phyloP scores from a whole-genome alignment of 768 basidiomycete genomes.

The Agaricus sinodeliciosus region DNA sequence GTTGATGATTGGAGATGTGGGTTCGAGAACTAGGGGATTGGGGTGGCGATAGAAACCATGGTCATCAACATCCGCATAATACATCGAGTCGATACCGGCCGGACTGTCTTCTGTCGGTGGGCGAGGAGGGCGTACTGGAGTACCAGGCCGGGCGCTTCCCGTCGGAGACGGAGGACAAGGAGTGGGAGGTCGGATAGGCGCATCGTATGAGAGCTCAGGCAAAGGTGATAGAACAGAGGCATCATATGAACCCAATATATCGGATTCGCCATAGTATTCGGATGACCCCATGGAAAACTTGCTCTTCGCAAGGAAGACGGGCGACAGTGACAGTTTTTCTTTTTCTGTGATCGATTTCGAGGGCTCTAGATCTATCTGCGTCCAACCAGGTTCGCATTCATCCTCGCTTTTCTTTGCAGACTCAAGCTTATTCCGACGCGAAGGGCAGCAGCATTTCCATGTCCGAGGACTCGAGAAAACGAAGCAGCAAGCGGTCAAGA shows the following conservation, averaged over 20 bases:
- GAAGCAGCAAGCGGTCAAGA: not conserved
- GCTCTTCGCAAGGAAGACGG: not conserved
- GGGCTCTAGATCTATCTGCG: not conserved
- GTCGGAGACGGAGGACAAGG: not conserved
- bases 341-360: not conserved
- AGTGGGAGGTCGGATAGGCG: not conserved
- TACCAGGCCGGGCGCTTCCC: not conserved
- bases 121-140: constrained; percentile 11
- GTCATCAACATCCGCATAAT: constrained; percentile 6
- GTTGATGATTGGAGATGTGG: not conserved
- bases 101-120: constrained; percentile 14
- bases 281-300: constrained; percentile 12
- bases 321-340: not conserved
- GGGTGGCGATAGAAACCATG: constrained; percentile 3
- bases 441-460: not conserved
- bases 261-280: constrained; percentile 2
- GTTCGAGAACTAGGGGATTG: not conserved
- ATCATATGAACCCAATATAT: constrained; percentile 1
- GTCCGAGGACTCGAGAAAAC: constrained; percentile 5
- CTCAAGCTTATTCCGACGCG: not conserved
- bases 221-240: constrained; percentile 4
- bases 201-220: not conserved
- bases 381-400: constrained; percentile 1
- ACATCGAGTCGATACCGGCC: constrained; percentile 4
- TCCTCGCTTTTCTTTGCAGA: not conserved